phyloP scores from a whole-genome alignment of 129 eudicot species.

The Flaveria sonorensis region DNA sequence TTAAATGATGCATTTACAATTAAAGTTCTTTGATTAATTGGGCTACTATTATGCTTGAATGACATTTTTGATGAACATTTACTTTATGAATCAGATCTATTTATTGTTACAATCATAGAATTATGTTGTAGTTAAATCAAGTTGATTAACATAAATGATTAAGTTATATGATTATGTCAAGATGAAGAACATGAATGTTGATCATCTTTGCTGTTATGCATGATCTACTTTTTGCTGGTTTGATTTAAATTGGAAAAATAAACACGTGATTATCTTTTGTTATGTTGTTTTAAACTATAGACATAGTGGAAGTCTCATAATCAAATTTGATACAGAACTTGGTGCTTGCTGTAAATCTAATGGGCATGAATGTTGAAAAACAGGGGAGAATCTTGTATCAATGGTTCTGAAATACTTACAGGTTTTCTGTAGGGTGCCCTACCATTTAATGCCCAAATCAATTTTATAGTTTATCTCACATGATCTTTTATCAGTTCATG shows the following conservation, averaged over 20 bases:
- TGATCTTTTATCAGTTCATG: neutral
- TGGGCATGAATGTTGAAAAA: conserved; percentile 37
- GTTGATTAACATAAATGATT: too few species aligned
- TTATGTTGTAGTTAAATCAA: too few species aligned
- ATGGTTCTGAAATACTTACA: conserved; percentile 69
- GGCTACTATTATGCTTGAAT: too few species aligned
- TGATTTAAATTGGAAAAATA: neutral
- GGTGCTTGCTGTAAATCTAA: neutral
- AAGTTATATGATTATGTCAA: too few species aligned
- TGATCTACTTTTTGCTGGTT: neutral
- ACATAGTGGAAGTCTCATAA: neutral
- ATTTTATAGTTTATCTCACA: conserved; percentile 28
- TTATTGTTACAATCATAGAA: too few species aligned
- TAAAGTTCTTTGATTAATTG: neutral
- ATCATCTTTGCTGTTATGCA: too few species aligned
- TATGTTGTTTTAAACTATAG: too few species aligned
- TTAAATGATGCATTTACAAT: neutral
- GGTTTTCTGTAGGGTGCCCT: conserved; percentile 77
- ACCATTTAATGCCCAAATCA: conserved; percentile 43
- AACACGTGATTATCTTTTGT: neutral
- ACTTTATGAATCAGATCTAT: too few species aligned
- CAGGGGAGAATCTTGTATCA: conserved; percentile 48
- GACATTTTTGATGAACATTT: too few species aligned
- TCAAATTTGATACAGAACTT: neutral
- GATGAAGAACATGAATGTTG: too few species aligned